These are phyloP conservation scores for Calonectria fujianensis DNA, from an alignment of 2,329 filamentous ascomycete species.

Conservation along the genomic window DNA sequence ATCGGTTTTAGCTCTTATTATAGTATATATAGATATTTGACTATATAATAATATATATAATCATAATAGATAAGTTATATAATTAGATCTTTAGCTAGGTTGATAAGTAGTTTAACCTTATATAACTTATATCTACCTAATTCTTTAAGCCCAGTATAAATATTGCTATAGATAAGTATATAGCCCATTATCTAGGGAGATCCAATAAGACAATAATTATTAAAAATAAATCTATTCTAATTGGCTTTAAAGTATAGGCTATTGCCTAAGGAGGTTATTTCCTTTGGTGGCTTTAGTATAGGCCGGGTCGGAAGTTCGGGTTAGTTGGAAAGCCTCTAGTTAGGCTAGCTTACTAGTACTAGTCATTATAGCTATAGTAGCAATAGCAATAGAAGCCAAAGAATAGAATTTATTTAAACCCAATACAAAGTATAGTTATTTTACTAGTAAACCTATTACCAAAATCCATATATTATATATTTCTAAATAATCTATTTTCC, in stretches of 20 bases:
- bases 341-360: not conserved
- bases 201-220: not conserved
- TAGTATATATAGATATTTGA: not conserved
- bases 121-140: not conserved
- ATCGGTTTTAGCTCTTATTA: not conserved
- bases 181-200: not conserved
- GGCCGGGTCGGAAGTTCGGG: not conserved
- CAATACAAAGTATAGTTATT: too few species aligned
- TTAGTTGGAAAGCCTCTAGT: not conserved
- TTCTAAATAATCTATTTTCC: not conserved
- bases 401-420: too few species aligned
- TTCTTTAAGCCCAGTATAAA: not conserved
- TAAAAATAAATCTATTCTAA: not conserved
- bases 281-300: not conserved
- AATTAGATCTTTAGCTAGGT: not conserved
- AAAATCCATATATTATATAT: not conserved
- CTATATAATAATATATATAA: not conserved
- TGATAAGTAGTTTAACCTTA: not conserved
- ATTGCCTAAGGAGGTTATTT: not conserved
- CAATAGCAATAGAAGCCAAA: too few species aligned
- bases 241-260: not conserved
- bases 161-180: not conserved
- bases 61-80: not conserved
- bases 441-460: not conserved
- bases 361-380: too few species aligned